Base-by-base conservation (phyloP, 768 basidiomycete species). In the Phaeotremella skinneri region DNA sequence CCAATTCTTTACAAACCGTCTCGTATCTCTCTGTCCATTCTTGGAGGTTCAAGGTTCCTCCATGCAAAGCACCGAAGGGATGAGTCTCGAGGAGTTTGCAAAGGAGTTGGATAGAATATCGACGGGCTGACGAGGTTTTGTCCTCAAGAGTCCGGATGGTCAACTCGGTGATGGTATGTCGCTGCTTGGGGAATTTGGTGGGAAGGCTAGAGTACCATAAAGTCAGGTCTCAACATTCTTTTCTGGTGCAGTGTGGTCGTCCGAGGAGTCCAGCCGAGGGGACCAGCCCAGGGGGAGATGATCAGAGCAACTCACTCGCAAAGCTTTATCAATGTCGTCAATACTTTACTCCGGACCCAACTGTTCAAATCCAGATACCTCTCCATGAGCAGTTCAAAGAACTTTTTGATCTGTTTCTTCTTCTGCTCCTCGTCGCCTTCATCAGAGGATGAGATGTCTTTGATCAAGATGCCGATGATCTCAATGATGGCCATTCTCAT, bases 401-500 rank as follows among this genome's bases (percentile, higher is more conserved):
- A 83, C 0, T 81, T 82, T 59, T 83, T 84, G 72, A 96, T 84
- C 70, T 92, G 87, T 68, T 78, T 76, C 55, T 75, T 76, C 65
- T 74, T 74, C 58, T 89, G 89, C 74, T 86, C 77, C 37, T 75
- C 74, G 63, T 78, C 76, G 4, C 72, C 74, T 52, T 81, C 75
- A 79, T 68, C 83, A 2, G 84, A 81, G 20, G 78, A 72, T 0
- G 88, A 85, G 13, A 97, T 83, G 63, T 97, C 90, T 43, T 82
- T 81, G 71, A 98, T 91, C 61, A 98, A 84, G 58, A 81, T 80
- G 4, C 90, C 91, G 39, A 98, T 84, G 57, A 93, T 83, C 73
- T 98, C 94, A 51, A 99, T 84, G 56, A 99, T 82, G 1, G 91
- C 90, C 80, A 91, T 88, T 41, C 96, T 90, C 86, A 99, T 92